Percentiles rank a stretch among this genome's conserved stretches.
Conservation (phyloP, 495 filamentous ascomycete genomes). For the Tetracladium setigerum region DNA sequence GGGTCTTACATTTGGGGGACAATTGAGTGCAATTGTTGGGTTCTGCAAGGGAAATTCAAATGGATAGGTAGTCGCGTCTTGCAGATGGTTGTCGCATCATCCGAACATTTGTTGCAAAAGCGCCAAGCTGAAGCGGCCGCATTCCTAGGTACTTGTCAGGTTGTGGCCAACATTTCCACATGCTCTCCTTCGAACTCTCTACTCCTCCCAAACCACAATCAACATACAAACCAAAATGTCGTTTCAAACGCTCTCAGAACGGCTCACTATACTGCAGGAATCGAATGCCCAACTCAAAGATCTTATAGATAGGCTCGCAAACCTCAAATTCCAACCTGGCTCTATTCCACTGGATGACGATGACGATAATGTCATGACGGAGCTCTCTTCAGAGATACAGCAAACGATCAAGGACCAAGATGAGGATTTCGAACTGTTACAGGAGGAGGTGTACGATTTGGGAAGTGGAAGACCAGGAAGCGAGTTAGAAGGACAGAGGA, state of each 20-base stretch:
- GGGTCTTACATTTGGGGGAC: background rate
- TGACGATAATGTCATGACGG: conserved; percentile 59
- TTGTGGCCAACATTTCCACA: conserved; percentile 3
- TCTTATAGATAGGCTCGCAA: conserved; percentile 68
- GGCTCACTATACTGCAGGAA: conserved; percentile 61
- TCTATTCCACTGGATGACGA: conserved; percentile 39
- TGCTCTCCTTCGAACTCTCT: conserved; percentile 2
- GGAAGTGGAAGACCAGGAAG: conserved; percentile 34
- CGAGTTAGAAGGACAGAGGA: conserved; percentile 21
- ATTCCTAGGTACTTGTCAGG: background rate
- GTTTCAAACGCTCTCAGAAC: conserved; percentile 52
- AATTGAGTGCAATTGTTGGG: background rate
- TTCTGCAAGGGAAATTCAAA: no score
- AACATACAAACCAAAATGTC: conserved; percentile 36
- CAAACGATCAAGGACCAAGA: conserved; percentile 76
- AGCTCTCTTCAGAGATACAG: conserved; percentile 77
- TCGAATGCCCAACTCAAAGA: conserved; percentile 58
- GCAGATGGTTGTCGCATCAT: background rate
- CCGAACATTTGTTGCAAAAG: background rate
- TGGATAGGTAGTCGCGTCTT: background rate
- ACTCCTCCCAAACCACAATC: background rate
- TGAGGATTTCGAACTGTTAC: conserved; percentile 75
- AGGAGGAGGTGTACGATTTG: conserved; percentile 69
- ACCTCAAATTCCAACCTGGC: conserved; percentile 57
- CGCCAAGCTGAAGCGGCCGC: background rate